Percentiles rank a stretch among this genome's conserved stretches.
These are phyloP conservation scores for Penicillium subrubescens DNA, from an alignment of 495 filamentous ascomycete species.

Conservation along the genomic window DNA sequence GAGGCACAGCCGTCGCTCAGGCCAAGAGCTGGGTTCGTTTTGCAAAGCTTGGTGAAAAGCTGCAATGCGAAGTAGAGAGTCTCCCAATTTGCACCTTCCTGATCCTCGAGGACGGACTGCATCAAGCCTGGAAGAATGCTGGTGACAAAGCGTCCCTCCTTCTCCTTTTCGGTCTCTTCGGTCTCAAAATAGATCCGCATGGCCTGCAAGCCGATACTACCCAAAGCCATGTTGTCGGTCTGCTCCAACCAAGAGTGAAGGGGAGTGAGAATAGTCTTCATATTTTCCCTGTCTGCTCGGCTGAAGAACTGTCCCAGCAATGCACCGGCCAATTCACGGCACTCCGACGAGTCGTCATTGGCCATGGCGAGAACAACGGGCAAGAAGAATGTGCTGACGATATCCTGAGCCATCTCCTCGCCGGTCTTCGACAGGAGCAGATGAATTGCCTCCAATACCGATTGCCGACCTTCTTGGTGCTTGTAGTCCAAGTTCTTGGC, in stretches of 20 bases:
- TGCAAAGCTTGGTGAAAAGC: slow-evolving; percentile 66
- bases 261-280: slow-evolving; percentile 65
- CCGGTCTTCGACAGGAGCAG: slow-evolving; percentile 79
- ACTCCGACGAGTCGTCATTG: slow-evolving; percentile 86
- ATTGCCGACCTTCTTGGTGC: slow-evolving; percentile 81
- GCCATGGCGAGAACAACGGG: slow-evolving; percentile 81
- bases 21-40: slow-evolving; percentile 61
- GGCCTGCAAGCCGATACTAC: slow-evolving; percentile 72
- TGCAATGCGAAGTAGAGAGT: slow-evolving; percentile 75
- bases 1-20: slow-evolving; percentile 56
- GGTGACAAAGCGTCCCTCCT: slow-evolving; percentile 55
- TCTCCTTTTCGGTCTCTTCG: slow-evolving; percentile 60
- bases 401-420: slow-evolving; percentile 77
- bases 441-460: slow-evolving; percentile 87
- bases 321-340: slow-evolving; percentile 78
- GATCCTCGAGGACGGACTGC: slow-evolving; percentile 47
- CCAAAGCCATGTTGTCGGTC: slow-evolving; percentile 65
- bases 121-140: slow-evolving; percentile 51
- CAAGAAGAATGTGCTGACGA: slow-evolving; percentile 79
- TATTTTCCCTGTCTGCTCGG: slow-evolving; percentile 72
- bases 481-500: slow-evolving; percentile 90
- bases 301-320: slow-evolving; percentile 79
- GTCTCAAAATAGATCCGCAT: slow-evolving; percentile 83
- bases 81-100: slow-evolving; percentile 67
- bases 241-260: slow-evolving; percentile 78